A percentile compares a stretch with the other conserved stretches of the same genome.
These are phyloP conservation scores for Sicyos baderoa DNA, from an alignment of 306 rosid genomes.

Conservation along the genomic window DNA sequence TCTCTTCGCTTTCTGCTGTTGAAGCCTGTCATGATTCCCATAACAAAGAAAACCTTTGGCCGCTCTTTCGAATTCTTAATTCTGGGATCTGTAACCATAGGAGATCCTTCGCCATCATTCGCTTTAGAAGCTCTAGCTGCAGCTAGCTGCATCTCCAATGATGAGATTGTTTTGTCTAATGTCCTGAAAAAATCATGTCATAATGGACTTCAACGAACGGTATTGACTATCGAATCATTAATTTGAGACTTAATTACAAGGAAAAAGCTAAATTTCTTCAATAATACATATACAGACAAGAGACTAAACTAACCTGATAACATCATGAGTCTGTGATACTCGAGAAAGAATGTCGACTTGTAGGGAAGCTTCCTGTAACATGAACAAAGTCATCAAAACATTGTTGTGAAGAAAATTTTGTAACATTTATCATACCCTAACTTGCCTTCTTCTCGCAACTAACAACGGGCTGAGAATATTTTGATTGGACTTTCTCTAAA, in stretches of 20 bases:
- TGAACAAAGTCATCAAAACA: slow-evolving; percentile 16
- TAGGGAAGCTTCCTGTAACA: slow-evolving; percentile 34
- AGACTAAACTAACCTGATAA: slow-evolving; percentile 31
- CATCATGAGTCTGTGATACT: slow-evolving; percentile 50
- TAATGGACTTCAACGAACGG: not conserved
- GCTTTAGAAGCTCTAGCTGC: slow-evolving; percentile 44
- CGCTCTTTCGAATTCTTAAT: slow-evolving; percentile 30
- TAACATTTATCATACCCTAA: not conserved
- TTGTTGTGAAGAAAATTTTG: slow-evolving; percentile 1
- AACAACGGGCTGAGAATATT: slow-evolving; percentile 25
- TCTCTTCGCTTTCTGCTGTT: slow-evolving; percentile 58
- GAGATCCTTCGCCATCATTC: slow-evolving; percentile 33
- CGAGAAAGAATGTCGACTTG: slow-evolving; percentile 39
- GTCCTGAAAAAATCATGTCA: slow-evolving; percentile 27
- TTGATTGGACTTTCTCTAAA: slow-evolving; percentile 9
- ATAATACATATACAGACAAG: slow-evolving; percentile 3
- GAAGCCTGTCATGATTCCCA: slow-evolving; percentile 57
- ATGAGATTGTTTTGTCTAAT: slow-evolving; percentile 47
- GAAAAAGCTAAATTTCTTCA: not conserved
- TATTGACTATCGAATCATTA: not conserved
- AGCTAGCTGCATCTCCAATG: slow-evolving; percentile 53
- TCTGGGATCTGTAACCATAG: slow-evolving; percentile 24
- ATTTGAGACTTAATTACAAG: not conserved
- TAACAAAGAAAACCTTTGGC: slow-evolving; percentile 48
- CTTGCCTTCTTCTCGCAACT: slow-evolving; percentile 48